Evolutionary conservation across 495 filamentous ascomycete genomes (phyloP), one percentile per base, ranked within the genome.

Genomic region (Xylaria acuta): DNA sequence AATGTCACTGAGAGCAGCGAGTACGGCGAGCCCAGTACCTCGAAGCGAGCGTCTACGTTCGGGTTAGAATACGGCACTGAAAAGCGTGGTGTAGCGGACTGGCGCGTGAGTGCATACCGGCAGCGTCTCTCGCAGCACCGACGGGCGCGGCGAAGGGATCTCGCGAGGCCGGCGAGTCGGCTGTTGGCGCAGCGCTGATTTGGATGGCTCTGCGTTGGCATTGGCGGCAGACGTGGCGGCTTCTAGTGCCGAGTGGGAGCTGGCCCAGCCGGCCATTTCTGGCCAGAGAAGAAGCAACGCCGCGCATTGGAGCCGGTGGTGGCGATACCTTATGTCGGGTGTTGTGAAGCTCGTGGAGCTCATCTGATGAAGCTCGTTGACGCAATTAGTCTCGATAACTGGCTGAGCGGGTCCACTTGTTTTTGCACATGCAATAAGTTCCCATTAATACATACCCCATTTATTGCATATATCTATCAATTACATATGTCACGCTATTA

Each of bases 1-100:
- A 99, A 88, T 9, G 92, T 91, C 70, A 97, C 93, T 30, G 94
- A 97, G 75, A 99, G 92, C 58, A 99, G 88, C 43, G 97, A 97
- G 78, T 93, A 95, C 4, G 94, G 93, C 27, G 92, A 86, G 62
- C 94, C 96, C 73, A 98, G 82, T 40, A 98, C 93, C 78, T 98
- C 94, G 79, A 99, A 99, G 67, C 90, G 90, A 25, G 95, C 96
- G 90, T 98, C 96, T 97, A 30, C 72, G 47, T 11, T 79, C 73
- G 79, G 66, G 14, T 47, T 70, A 16, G 38, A 43, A 49, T 58
- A 43, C 18, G 27, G 30, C 45, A 8, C 5, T 4, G 51, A 30
- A 25, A 9, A 54, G 22, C 51, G 20, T 54, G 30, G 0, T 9
- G 7, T 63, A 12, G 59, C n/a, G 20, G 12, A 12, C 65, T 49